These are phyloP conservation scores for Ceratocystis eucalypticola DNA, from an alignment of 2,329 filamentous ascomycete genomes.

Conservation along the genomic window DNA sequence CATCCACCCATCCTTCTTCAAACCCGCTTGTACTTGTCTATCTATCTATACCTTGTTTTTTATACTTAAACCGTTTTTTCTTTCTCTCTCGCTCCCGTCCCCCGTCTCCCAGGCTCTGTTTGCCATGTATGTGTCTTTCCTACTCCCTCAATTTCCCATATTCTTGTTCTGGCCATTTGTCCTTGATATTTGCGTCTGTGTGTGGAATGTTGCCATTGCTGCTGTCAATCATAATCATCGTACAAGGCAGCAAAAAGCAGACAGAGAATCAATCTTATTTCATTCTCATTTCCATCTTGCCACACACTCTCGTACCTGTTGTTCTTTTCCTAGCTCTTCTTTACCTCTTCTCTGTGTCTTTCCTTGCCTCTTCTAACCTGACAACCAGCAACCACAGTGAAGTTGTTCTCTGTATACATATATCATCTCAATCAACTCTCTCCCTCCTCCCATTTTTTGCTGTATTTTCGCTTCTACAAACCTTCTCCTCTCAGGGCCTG, in stretches of 20 bases:
- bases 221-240: no score
- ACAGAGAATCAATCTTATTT: neutral
- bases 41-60: slow-evolving; percentile 7
- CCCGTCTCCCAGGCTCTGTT: no score
- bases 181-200: no score
- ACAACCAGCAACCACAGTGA: no score
- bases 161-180: no score
- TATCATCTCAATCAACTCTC: neutral
- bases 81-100: neutral
- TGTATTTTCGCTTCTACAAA: neutral
- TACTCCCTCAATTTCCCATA: neutral
- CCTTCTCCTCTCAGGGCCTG: neutral
- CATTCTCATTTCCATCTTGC: neutral
- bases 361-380: neutral
- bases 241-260: no score
- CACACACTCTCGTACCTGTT: neutral
- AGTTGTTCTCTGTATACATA: slow-evolving; percentile 3
- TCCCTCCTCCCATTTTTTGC: neutral
- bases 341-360: neutral
- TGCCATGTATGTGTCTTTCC: slow-evolving; percentile 1
- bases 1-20: neutral
- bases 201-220: no score
- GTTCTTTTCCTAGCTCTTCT: neutral
- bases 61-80: neutral
- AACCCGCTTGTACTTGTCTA: slow-evolving; percentile 1